Conservation (phyloP, 2,329 filamentous ascomycete genomes). For the Trematosphaeria pertusa region DNA sequence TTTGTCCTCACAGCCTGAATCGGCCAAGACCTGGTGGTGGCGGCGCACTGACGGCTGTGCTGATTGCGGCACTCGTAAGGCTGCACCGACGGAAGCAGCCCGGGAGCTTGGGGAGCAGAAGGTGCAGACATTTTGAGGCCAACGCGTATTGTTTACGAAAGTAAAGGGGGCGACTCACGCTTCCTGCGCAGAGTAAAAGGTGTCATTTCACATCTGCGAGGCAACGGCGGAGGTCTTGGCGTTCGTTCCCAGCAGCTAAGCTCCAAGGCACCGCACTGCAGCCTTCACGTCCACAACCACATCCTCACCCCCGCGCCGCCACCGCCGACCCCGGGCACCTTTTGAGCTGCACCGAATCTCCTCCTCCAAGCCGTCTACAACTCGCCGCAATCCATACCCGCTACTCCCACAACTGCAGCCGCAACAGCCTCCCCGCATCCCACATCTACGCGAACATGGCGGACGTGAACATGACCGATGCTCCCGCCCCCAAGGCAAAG, state of each 20-base stretch:
- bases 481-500: conserved; percentile 64
- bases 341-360: no score
- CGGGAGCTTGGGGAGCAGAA: no score
- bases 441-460: conserved; percentile 68
- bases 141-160: no score
- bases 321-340: conserved; percentile 9
- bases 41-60: conserved; percentile 10
- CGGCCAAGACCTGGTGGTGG: conserved; percentile 10
- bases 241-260: conserved; percentile 1
- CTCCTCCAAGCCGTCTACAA: no score
- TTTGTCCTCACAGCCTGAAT: conserved; percentile 10
- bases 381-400: not conserved
- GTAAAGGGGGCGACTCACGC: no score
- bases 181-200: no score
- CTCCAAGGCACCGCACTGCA: conserved; percentile 16
- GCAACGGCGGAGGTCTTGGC: conserved; percentile 20
- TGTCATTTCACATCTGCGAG: no score
- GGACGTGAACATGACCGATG: conserved; percentile 96
- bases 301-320: conserved; percentile 8
- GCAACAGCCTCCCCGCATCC: conserved; percentile 25
- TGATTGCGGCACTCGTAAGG: conserved; percentile 1
- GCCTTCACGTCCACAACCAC: conserved; percentile 17
- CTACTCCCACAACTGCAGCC: conserved; percentile 1
- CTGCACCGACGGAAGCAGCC: no score
- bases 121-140: no score